Base-by-base conservation (phyloP, 352 stramenopile species). In the Globisporangium rhizosaccharum region DNA sequence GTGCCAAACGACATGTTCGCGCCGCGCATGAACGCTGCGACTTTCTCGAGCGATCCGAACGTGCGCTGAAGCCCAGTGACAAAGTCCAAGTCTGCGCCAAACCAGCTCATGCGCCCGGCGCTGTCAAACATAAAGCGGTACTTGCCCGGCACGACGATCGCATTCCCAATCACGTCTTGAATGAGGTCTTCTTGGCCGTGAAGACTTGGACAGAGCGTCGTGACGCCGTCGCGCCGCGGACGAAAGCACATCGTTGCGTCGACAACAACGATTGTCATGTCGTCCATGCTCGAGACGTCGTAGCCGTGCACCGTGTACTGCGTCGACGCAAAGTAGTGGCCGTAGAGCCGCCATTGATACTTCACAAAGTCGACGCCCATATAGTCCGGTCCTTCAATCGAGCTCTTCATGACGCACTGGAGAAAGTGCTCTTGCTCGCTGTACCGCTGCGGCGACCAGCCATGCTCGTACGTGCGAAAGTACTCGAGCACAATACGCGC, bases 61-160 rank as follows among this genome's bases (percentile, higher is more conserved):
- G 68, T 50, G 23, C 56, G 66, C 20, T 85, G 70, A 1, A 90
- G 55, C 0, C 72, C 78, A 2, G 33, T 50, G 11, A 90, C 66
- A 53, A 88, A 75, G 63, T 88, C 76, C 65, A 79, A 75, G 42
- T 90, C 73, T 25, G 71, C 70, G 45, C 75, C 80, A 37, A 87
- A 74, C 76, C 74, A 88, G 41, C 48, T 88, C 25, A 82, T 56
- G 28, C 61, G 39, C 36, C 73, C 76, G 23, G 63, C 51, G 0
- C 37, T 18, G 20, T 82, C 76, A 42, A 90, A 85, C 28, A 84
- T 54, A 60, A 90, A 87, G 48, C 62, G 66, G 54, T 87, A 75
- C 58, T 71, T 71, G 11, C 75, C 73, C 0, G 67, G 69, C 1
- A 86, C 65, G 26, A 61, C 25, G 23, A 90, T 71, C 47, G 66